Percentiles rank a stretch among this genome's conserved stretches.
phyloP scores from a whole-genome alignment of 2,329 filamentous ascomycete species.

The Cladosporium sp. region DNA sequence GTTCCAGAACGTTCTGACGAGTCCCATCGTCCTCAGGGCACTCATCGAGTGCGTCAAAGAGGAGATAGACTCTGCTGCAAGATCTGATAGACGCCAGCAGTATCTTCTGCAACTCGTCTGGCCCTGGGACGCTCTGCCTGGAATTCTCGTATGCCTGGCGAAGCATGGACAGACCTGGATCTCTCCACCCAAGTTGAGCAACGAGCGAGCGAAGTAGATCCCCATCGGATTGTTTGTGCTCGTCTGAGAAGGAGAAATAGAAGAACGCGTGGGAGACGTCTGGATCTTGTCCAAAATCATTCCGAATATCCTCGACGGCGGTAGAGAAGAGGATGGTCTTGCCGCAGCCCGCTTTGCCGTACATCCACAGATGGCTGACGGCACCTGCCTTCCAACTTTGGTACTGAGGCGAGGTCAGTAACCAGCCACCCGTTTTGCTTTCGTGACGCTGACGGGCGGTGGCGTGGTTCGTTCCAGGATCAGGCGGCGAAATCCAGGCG shows the following conservation, averaged over 20 bases:
- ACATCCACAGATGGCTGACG: slow-evolving; percentile 18
- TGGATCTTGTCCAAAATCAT: slow-evolving; percentile 15
- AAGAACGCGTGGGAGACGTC: slow-evolving; percentile 16
- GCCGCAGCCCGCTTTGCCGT: slow-evolving; percentile 20
- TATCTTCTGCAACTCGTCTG: slow-evolving; percentile 19
- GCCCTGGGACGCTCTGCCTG: slow-evolving; percentile 9
- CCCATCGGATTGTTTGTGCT: slow-evolving; percentile 16
- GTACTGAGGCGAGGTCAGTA: slow-evolving; percentile 15
- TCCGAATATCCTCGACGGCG: slow-evolving; percentile 17
- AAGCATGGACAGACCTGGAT: slow-evolving; percentile 16
- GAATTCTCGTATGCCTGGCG: slow-evolving; percentile 15
- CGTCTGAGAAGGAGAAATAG: slow-evolving; percentile 23
- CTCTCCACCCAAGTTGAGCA: slow-evolving; percentile 16
- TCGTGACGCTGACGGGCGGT: slow-evolving; percentile 17
- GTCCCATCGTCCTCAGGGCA: slow-evolving; percentile 18
- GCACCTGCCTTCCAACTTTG: slow-evolving; percentile 15
- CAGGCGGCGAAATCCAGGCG: slow-evolving; percentile 16
- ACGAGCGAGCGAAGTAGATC: slow-evolving; percentile 16
- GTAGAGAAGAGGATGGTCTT: slow-evolving; percentile 22
- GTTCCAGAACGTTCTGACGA: slow-evolving; percentile 14
- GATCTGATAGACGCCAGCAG: slow-evolving; percentile 12
- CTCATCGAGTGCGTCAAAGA: slow-evolving; percentile 33
- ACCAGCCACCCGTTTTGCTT: slow-evolving; percentile 19
- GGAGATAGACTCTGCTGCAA: slow-evolving; percentile 24
- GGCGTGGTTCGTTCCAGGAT: slow-evolving; percentile 18